Evolutionary conservation across 345 rosid species (phyloP), one percentile per base, ranked within the genome.

Genomic region (Dimocarpus longan): DNA sequence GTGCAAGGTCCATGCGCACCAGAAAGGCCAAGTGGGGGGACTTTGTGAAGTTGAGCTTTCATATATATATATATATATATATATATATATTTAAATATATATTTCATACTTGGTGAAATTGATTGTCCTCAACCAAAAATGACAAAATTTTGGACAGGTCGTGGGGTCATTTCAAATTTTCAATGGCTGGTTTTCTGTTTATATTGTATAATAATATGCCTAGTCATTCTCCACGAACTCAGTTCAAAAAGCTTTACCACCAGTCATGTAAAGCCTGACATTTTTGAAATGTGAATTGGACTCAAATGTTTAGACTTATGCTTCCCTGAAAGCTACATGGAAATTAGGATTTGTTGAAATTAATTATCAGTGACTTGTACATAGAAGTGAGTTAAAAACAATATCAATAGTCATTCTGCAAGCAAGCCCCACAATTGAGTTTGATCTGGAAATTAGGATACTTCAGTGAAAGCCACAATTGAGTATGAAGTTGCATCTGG

Each of bases 11-110:
- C 42, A 62, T 62, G 26, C 10, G 60, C 44, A 24, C 18, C 11
- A 9, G 54, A 19, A 43, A 24, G 32, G 70, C 21, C 48, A 48
- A 75, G 78, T 75, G 78, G 78, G 44, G 78, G 48, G 70, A 74
- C 76, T 42, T n/a, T 5, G 50, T n/a, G 76, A 73, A 28, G 54
- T 13, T n/a, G n/a, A n/a, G n/a, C n/a, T n/a, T n/a, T n/a, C n/a
- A n/a, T n/a, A n/a, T n/a, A n/a, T n/a, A n/a, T n/a, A n/a, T n/a
- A n/a, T n/a, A n/a, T n/a, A n/a, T n/a, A n/a, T n/a, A n/a, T n/a
- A n/a, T n/a, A n/a, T n/a, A n/a, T n/a, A n/a, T n/a, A n/a, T n/a
- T n/a, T n/a, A n/a, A n/a, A n/a, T 8, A 7, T 46, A 26, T 8
- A 7, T 46, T 46, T 46, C 1, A 46, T 46, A 74, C 78, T 28